Base-by-base conservation (phyloP, 1,284 basidiomycete species). In the Ceratobasidium sp. region DNA sequence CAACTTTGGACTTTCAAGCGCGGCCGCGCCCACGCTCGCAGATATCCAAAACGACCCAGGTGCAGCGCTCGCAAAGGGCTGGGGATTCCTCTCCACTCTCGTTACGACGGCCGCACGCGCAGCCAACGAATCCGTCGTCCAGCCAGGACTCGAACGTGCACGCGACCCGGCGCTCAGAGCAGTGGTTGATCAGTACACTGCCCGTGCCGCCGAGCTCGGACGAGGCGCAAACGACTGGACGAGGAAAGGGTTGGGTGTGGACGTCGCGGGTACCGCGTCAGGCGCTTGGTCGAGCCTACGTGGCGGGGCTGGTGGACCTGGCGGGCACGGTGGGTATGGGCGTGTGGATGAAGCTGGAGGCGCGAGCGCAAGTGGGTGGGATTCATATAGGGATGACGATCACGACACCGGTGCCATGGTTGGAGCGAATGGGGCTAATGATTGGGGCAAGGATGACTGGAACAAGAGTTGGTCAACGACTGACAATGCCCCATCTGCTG, bases 31-130 rank as follows among this genome's bases (percentile, higher is more conserved):
- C 0, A 84, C 86, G 0, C 78, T 94, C 1, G 78, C 81, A 36
- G 92, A 95, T n/a, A 80, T 94, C 33, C 90, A 93, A 77, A 87
- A 91, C 61, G 91, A 92, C 78, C 92, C 92, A 0, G 81, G 87
- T 62, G 87, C 85, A 18, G 92, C 93, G 0, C 80, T 95, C 8
- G 86, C 86, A 77, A 94, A 94, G 81, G 92, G 93, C 58, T 95
- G 93, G 92, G 91, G 91, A 18, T 80, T 94, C 51, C 87, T 95
- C 76, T 89, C 90, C 48, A 84, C 89, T 0, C 92, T 86, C 25
- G 86, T 95, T 21, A 85, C 82, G 1, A 90, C 89, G 61, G 92
- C 92, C 21, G 85, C 88, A 6, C 87, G 86, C 76, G 88, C 80
- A n/a, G 89, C 95, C 42, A 84, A 85, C 73, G 90, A 93, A 79